These are phyloP conservation scores for Chiua virens DNA, from an alignment of 768 basidiomycete species.

Conservation along the genomic window DNA sequence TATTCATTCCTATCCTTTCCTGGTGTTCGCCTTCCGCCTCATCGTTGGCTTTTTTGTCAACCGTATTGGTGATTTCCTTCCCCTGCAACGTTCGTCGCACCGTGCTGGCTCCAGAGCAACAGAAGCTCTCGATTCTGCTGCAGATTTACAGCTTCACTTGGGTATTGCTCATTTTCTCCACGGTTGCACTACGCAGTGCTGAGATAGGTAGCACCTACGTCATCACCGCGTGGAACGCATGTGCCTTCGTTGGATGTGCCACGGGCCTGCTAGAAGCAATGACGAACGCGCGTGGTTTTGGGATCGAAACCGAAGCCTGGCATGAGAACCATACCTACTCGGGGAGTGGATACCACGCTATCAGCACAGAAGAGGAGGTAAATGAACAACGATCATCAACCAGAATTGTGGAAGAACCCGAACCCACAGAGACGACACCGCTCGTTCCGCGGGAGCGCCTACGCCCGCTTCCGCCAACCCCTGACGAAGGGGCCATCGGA, in stretches of 20 bases:
- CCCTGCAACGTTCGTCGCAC: constrained; percentile 25
- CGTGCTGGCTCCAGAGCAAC: constrained; percentile 35
- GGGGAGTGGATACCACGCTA: constrained; percentile 28
- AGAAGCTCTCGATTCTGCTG: constrained; percentile 51
- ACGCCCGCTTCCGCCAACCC: constrained; percentile 2
- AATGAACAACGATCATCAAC: constrained; percentile 9
- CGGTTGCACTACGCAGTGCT: constrained; percentile 40
- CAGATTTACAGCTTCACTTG: constrained; percentile 61
- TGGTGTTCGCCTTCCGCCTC: constrained; percentile 50
- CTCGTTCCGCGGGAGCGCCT: constrained; percentile 41
- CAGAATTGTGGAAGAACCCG: constrained; percentile 36
- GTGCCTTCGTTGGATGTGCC: constrained; percentile 41
- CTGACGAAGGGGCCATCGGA: constrained; percentile 25
- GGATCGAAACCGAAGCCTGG: constrained; percentile 1
- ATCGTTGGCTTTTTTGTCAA: constrained; percentile 50
- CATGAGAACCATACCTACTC: constrained; percentile 8
- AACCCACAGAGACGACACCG: constrained; percentile 58
- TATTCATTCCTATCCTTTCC: constrained; percentile 55
- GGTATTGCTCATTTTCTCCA: constrained; percentile 53
- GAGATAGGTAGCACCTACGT: constrained; percentile 57
- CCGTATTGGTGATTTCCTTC: constrained; percentile 43
- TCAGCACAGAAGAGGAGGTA: constrained; percentile 17
- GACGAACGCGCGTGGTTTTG: constrained; percentile 16
- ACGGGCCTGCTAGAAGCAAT: constrained; percentile 39
- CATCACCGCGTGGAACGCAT: constrained; percentile 53